These are phyloP conservation scores for Eudorina sp. DNA, from an alignment of 139 green algal species.

Conservation along the genomic window DNA sequence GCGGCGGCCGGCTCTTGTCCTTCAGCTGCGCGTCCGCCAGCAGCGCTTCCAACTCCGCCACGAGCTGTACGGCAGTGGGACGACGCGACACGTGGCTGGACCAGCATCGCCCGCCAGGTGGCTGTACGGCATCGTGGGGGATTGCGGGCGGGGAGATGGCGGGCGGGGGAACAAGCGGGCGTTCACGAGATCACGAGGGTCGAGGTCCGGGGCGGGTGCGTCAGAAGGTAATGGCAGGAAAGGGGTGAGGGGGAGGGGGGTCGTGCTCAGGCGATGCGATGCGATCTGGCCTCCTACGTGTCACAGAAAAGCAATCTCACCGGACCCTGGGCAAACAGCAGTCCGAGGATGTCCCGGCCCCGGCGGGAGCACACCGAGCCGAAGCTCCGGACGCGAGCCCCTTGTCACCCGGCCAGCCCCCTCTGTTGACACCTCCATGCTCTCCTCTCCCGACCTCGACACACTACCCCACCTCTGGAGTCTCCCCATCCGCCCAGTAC, in stretches of 20 bases:
- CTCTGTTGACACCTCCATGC: too few relatives aligned
- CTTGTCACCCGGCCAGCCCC: too few relatives aligned
- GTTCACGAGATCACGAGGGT: not conserved
- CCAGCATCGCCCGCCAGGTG: constrained; percentile 30
- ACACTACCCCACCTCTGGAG: not conserved
- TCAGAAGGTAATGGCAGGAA: not conserved
- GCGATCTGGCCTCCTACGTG: too few relatives aligned
- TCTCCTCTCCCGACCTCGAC: not conserved
- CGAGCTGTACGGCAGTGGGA: not conserved
- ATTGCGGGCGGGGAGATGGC: not conserved
- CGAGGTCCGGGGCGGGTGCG: too few relatives aligned
- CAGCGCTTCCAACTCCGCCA: constrained; percentile 11
- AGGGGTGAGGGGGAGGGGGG: not conserved
- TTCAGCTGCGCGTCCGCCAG: not conserved
- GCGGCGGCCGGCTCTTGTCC: not conserved
- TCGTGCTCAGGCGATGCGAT: not conserved
- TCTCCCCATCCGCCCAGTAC: too few relatives aligned
- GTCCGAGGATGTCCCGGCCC: too few relatives aligned
- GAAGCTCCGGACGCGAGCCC: too few relatives aligned
- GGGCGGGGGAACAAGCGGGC: not conserved
- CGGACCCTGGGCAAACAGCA: too few relatives aligned
- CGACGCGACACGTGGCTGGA: not conserved
- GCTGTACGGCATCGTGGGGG: not conserved
- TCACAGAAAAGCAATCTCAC: too few relatives aligned
- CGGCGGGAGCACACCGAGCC: too few relatives aligned